phyloP scores from a whole-genome alignment of 2,329 filamentous ascomycete species.

The Rugonectria rugulosa region DNA sequence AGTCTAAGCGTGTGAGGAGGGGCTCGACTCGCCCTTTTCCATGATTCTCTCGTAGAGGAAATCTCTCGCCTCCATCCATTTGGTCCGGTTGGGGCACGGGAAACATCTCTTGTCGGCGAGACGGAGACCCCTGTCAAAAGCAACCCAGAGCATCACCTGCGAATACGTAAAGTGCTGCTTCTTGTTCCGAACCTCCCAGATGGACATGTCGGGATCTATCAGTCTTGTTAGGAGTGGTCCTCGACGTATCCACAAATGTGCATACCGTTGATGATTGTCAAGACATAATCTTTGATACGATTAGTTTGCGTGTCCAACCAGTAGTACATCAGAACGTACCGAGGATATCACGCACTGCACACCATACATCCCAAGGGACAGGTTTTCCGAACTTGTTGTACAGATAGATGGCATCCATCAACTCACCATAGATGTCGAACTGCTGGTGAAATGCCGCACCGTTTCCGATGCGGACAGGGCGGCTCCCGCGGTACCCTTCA shows the following conservation, averaged over 20 bases:
- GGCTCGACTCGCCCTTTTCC: slow-evolving; percentile 64
- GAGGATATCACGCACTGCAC: slow-evolving; percentile 71
- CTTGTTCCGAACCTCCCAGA: slow-evolving; percentile 80
- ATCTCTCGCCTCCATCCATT: slow-evolving; percentile 74
- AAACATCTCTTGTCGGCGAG: slow-evolving; percentile 78
- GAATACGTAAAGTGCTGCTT: slow-evolving; percentile 83
- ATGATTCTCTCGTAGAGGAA: slow-evolving; percentile 78
- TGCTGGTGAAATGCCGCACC: slow-evolving; percentile 79
- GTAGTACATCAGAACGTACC: slow-evolving; percentile 43
- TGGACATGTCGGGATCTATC: slow-evolving; percentile 77
- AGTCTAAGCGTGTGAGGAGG: too few species aligned
- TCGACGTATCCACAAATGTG: too few species aligned
- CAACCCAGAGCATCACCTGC: slow-evolving; percentile 87
- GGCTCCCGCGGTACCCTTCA: slow-evolving; percentile 75
- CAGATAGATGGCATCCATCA: slow-evolving; percentile 79
- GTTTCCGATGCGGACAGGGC: slow-evolving; percentile 79
- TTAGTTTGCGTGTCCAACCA: neutral
- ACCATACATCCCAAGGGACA: slow-evolving; percentile 79
- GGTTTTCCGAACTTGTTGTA: slow-evolving; percentile 84
- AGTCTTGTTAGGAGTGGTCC: neutral
- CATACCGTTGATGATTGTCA: slow-evolving; percentile 68
- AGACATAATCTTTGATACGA: slow-evolving; percentile 64
- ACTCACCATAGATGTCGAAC: slow-evolving; percentile 81
- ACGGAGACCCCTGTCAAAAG: slow-evolving; percentile 77
- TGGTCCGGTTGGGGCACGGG: slow-evolving; percentile 72